These are phyloP conservation scores for Colletotrichum filicis DNA, from an alignment of 2,329 filamentous ascomycete genomes.

Conservation along the genomic window DNA sequence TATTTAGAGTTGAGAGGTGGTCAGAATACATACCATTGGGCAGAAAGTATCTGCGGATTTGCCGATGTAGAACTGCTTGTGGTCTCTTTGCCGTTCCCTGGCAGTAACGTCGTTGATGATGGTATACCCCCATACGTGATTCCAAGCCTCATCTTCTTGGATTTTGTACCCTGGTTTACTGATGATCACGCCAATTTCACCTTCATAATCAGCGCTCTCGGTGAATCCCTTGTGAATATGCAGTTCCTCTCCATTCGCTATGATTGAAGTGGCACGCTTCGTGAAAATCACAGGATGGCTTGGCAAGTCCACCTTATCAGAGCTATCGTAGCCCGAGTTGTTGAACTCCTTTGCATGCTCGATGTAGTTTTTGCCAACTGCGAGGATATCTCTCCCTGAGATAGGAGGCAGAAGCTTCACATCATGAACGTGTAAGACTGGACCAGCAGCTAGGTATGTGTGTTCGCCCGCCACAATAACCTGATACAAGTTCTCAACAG, in stretches of 20 bases:
- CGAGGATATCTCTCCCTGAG: slow-evolving; percentile 60
- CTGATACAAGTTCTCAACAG: slow-evolving; percentile 58
- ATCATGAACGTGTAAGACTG: slow-evolving; percentile 43
- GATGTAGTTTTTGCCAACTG: slow-evolving; percentile 67
- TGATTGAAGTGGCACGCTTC: slow-evolving; percentile 63
- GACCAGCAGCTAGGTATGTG: slow-evolving; percentile 47
- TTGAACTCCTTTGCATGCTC: slow-evolving; percentile 70
- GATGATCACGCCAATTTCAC: slow-evolving; percentile 67
- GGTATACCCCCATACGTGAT: slow-evolving; percentile 66
- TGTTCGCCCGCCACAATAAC: slow-evolving; percentile 59
- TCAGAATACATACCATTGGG: slow-evolving; percentile 54
- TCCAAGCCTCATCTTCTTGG: slow-evolving; percentile 54
- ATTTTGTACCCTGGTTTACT: slow-evolving; percentile 59
- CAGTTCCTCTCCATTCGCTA: slow-evolving; percentile 59
- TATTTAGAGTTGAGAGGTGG: fast-evolving
- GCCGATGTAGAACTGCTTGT: slow-evolving; percentile 70
- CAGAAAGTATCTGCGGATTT: slow-evolving; percentile 67
- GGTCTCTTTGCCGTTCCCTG: slow-evolving; percentile 61
- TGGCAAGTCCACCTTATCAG: slow-evolving; percentile 62
- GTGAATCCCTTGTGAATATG: slow-evolving; percentile 59
- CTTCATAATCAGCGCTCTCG: slow-evolving; percentile 63
- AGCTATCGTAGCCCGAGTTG: slow-evolving; percentile 63
- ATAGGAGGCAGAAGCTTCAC: slow-evolving; percentile 59
- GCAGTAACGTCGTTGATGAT: slow-evolving; percentile 66
- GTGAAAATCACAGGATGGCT: slow-evolving; percentile 67